phyloP scores from a whole-genome alignment of 2,329 filamentous ascomycete genomes.

The Cladosporium velox region DNA sequence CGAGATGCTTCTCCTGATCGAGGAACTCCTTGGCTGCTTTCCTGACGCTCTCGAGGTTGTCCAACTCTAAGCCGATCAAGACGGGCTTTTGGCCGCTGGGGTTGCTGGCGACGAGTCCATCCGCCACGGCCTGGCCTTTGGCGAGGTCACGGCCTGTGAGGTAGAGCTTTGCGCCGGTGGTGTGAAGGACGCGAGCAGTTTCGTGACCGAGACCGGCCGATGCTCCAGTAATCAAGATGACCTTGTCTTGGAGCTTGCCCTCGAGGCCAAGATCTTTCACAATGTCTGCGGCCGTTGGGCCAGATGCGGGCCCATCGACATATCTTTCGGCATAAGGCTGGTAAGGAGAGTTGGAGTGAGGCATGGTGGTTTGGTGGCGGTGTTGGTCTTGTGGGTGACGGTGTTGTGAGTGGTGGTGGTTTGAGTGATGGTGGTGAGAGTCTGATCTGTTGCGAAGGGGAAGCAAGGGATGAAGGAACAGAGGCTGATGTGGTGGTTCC shows the following conservation, averaged over 20 bases:
- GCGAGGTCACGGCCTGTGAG: conserved; percentile 46
- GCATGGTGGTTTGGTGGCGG: neutral
- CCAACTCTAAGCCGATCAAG: conserved; percentile 18
- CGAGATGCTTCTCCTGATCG: conserved; percentile 13
- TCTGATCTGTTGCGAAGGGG: neutral
- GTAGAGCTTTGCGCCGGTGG: conserved; percentile 50
- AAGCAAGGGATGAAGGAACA: neutral
- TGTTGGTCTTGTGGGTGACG: neutral
- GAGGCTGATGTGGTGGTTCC: neutral
- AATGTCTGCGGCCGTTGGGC: conserved; percentile 34
- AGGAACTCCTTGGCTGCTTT: conserved; percentile 32
- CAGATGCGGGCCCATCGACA: conserved; percentile 25
- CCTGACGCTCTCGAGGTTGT: conserved; percentile 29
- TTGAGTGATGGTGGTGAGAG: neutral
- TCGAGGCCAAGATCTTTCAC: conserved; percentile 32
- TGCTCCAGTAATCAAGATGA: conserved; percentile 47
- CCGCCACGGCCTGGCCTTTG: conserved; percentile 39
- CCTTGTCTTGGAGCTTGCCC: conserved; percentile 40
- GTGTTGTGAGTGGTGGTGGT: too few relatives aligned
- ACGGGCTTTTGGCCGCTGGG: conserved; percentile 3
- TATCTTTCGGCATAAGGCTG: conserved; percentile 35
- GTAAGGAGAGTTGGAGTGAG: neutral
- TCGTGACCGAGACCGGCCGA: conserved; percentile 50
- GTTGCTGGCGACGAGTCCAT: conserved; percentile 28
- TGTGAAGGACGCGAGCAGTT: conserved; percentile 47